Evolutionary conservation across 1,284 basidiomycete genomes (phyloP).

Genomic region (Cerioporus squamosus): DNA sequence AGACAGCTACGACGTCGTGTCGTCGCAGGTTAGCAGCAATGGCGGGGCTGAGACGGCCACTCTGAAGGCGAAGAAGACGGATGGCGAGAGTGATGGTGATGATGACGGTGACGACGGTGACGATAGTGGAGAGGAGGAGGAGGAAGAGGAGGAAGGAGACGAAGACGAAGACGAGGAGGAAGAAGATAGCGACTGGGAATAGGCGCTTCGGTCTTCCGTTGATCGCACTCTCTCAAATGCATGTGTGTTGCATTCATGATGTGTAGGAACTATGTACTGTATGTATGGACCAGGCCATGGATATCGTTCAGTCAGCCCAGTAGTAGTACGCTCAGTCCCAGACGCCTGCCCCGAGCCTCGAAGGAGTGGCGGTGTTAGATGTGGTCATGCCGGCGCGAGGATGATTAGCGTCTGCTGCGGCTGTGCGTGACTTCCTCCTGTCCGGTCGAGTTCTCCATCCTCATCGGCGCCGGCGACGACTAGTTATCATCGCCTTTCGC

Average conservation of each 20-base stretch:
- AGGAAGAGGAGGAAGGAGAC: constrained; percentile 32
- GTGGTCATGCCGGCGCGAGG: neutral
- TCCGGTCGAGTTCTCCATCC: neutral
- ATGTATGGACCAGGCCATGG: too few relatives aligned
- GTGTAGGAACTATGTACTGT: neutral
- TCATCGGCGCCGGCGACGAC: too few relatives aligned
- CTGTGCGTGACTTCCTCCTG: neutral
- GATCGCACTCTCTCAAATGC: too few relatives aligned
- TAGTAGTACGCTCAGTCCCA: too few relatives aligned
- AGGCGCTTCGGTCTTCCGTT: neutral
- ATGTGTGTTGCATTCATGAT: neutral
- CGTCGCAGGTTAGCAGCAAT: constrained; percentile 44
- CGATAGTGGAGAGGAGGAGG: neutral
- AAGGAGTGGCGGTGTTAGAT: neutral
- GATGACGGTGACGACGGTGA: neutral
- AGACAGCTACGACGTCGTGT: constrained; percentile 76
- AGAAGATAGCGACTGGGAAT: constrained; percentile 75
- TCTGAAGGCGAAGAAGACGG: constrained; percentile 33
- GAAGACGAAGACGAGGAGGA: constrained; percentile 33
- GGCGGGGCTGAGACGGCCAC: constrained; percentile 28
- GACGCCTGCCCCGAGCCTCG: too few relatives aligned
- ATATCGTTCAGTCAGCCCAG: too few relatives aligned
- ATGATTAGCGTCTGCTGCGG: neutral
- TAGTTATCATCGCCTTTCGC: neutral
- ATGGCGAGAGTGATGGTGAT: constrained; percentile 43